These are phyloP conservation scores for Phascolomyces articulosus DNA, from an alignment of 371 early-diverging fungal species.

Conservation along the genomic window DNA sequence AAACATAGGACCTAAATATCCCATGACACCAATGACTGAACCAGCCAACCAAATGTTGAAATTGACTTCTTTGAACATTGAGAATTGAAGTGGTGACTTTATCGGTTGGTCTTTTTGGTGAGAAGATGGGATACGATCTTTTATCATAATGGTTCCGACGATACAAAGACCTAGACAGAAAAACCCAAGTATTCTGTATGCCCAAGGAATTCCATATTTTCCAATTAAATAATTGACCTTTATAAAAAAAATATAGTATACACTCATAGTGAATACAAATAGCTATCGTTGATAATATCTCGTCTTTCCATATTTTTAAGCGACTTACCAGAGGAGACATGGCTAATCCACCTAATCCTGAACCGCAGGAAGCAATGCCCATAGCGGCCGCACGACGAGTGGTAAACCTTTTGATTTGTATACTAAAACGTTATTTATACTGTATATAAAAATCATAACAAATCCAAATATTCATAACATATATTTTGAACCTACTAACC, in stretches of 20 bases:
- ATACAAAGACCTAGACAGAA: slow-evolving; percentile 39
- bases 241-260: slow-evolving; percentile 33
- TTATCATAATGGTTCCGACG: slow-evolving; percentile 28
- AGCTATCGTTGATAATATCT: no score
- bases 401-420: slow-evolving; percentile 41
- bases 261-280: no score
- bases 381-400: slow-evolving; percentile 58
- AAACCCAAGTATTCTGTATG: slow-evolving; percentile 38
- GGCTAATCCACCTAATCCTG: slow-evolving; percentile 74
- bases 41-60: slow-evolving; percentile 36
- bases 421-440: no score
- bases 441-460: no score
- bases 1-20: slow-evolving; percentile 39
- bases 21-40: slow-evolving; percentile 34
- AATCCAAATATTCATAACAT: no score
- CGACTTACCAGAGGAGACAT: slow-evolving; percentile 45
- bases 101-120: slow-evolving; percentile 17
- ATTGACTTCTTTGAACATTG: slow-evolving; percentile 27
- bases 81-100: slow-evolving; percentile 29
- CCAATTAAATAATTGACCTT: neutral
- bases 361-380: slow-evolving; percentile 78
- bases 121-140: slow-evolving; percentile 34
- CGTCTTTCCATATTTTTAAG: no score
- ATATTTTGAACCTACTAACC: neutral
- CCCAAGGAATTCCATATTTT: slow-evolving; percentile 10